Conservation (phyloP, 305 asterid species). For the Striga hermonthica region DNA sequence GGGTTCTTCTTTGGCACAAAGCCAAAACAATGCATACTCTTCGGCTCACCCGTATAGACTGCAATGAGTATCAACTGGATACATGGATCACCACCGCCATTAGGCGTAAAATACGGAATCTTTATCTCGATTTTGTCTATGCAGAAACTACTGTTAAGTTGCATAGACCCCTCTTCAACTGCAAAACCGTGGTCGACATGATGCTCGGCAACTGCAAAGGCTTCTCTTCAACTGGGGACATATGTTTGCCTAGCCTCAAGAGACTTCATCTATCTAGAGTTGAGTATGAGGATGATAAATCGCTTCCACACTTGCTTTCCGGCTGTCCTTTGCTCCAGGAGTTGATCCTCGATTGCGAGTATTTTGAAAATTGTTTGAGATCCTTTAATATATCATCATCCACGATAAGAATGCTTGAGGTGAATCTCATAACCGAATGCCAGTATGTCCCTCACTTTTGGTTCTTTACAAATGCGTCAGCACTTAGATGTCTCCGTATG, state of each 20-base stretch:
- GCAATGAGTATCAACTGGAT: too few relatives aligned
- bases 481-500: constrained; percentile 2
- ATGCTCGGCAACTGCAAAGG: too few relatives aligned
- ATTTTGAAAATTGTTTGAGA: too few relatives aligned
- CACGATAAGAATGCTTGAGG: neutral
- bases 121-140: too few relatives aligned
- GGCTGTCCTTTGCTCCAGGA: constrained; percentile 18
- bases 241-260: constrained; percentile 18
- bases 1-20: too few relatives aligned
- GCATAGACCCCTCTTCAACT: too few relatives aligned
- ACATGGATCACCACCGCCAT: too few relatives aligned
- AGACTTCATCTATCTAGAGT: constrained; percentile 10
- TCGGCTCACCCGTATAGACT: too few relatives aligned
- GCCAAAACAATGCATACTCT: too few relatives aligned
- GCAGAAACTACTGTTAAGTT: too few relatives aligned
- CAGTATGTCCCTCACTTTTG: neutral
- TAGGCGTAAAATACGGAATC: too few relatives aligned
- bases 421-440: neutral
- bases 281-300: neutral
- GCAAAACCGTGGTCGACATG: too few relatives aligned
- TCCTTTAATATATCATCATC: constrained; percentile 4
- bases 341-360: neutral
- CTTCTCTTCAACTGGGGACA: neutral
- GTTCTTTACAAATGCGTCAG: constrained; percentile 3
- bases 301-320: neutral